Evolutionary conservation across 495 filamentous ascomycete genomes (phyloP).

Genomic region (Collariella sp.): DNA sequence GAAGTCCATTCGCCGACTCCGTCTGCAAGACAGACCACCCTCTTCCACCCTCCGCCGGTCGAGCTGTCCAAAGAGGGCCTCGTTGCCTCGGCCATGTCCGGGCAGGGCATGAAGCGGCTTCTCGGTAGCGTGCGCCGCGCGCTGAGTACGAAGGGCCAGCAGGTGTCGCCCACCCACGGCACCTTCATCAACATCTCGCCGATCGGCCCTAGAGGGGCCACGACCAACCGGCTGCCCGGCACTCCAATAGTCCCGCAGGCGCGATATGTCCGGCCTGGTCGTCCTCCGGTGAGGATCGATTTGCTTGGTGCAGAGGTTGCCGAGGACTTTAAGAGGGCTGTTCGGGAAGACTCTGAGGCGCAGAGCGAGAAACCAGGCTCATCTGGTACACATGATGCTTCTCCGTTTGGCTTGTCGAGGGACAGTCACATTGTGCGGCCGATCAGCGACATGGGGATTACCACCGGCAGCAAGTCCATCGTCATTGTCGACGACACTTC

Average conservation of each 20-base stretch:
- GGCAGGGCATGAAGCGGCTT: conserved; percentile 69
- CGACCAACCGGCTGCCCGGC: conserved; percentile 43
- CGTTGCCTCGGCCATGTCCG: conserved; percentile 45
- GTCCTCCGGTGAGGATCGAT: conserved; percentile 55
- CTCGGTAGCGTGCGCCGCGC: conserved; percentile 82
- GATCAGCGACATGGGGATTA: conserved; percentile 48
- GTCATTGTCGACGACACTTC: conserved; percentile 72
- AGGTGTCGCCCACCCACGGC: conserved; percentile 38
- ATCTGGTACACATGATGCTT: conserved; percentile 30
- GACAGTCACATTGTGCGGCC: conserved; percentile 21
- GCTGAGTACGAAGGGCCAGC: conserved; percentile 59
- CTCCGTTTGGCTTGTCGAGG: conserved; percentile 12
- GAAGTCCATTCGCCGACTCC: conserved; percentile 52
- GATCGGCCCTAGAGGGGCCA: conserved; percentile 43
- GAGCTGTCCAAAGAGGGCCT: conserved; percentile 32
- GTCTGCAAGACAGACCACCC: conserved; percentile 41
- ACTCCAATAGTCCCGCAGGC: conserved; percentile 48
- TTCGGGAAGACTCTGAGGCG: conserved; percentile 47
- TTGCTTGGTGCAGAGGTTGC: conserved; percentile 67
- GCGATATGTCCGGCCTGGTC: conserved; percentile 35
- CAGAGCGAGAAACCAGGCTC: conserved; percentile 36
- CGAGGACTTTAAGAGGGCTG: conserved; percentile 61
- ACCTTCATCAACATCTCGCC: conserved; percentile 43
- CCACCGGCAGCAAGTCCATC: conserved; percentile 74
- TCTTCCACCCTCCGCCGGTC: conserved; percentile 36